These are phyloP conservation scores for Triangularia setosa DNA, from an alignment of 2,329 filamentous ascomycete genomes.

Conservation along the genomic window DNA sequence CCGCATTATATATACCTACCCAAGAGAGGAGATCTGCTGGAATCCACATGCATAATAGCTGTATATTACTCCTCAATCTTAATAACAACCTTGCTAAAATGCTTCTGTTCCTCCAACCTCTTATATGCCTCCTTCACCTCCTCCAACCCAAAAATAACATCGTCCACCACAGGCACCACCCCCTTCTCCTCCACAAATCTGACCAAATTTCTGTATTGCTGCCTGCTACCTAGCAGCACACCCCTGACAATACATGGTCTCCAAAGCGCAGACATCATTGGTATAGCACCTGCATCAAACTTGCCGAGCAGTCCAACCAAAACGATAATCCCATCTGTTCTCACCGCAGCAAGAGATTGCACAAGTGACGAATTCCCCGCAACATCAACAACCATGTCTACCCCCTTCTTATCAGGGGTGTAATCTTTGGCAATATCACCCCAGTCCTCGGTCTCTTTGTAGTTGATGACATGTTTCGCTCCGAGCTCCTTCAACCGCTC, in stretches of 20 bases:
- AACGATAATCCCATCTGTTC: neutral
- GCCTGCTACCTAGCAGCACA: neutral
- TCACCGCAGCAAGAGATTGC: neutral
- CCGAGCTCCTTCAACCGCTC: neutral
- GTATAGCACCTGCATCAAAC: neutral
- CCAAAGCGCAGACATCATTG: neutral
- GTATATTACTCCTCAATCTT: neutral
- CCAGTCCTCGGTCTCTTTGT: neutral
- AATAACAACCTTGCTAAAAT: neutral
- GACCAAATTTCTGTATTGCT: neutral
- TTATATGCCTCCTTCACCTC: neutral
- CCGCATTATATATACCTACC: too few species aligned
- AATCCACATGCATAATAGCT: too few species aligned
- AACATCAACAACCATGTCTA: neutral
- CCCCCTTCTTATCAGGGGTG: neutral
- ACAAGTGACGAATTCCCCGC: neutral
- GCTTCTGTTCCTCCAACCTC: neutral
- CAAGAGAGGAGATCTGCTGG: too few species aligned
- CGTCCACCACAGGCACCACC: neutral
- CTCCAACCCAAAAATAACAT: neutral
- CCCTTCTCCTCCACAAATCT: neutral
- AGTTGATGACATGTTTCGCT: neutral
- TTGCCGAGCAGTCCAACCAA: neutral
- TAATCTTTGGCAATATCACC: neutral
- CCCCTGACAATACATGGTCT: neutral